Evolutionary conservation across 345 rosid species (phyloP).

Genomic region (Corchorus olitorius): DNA sequence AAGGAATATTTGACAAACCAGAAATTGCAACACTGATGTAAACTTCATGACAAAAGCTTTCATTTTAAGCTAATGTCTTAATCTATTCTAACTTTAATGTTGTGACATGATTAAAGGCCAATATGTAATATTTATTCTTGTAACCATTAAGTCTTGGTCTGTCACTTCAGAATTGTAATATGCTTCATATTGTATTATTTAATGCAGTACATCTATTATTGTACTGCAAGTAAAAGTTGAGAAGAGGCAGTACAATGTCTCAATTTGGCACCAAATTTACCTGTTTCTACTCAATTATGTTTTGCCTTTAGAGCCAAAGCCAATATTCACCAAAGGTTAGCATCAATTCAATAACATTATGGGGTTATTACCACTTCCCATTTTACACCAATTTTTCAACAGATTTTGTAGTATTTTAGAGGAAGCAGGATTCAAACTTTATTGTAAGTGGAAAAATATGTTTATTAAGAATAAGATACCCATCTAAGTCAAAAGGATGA

Average conservation of each 20-base stretch:
- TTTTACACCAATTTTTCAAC: too few relatives aligned
- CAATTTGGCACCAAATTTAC: not conserved
- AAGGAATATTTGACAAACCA: constrained; percentile 49
- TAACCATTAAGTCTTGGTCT: not conserved
- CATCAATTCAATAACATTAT: too few relatives aligned
- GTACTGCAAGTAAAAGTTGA: not conserved
- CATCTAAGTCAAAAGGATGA: too few relatives aligned
- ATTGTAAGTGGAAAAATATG: too few relatives aligned
- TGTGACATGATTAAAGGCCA: not conserved
- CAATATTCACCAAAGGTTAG: not conserved
- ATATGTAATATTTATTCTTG: not conserved
- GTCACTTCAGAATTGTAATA: not conserved
- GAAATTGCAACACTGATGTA: constrained; percentile 14
- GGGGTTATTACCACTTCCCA: too few relatives aligned
- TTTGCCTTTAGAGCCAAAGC: not conserved
- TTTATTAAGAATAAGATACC: too few relatives aligned
- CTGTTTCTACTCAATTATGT: not conserved
- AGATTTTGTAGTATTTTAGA: too few relatives aligned
- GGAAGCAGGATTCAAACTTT: too few relatives aligned
- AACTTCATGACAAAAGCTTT: not conserved
- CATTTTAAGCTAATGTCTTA: not conserved
- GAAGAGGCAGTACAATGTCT: not conserved
- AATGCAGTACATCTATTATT: constrained; percentile 12
- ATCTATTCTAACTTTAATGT: not conserved
- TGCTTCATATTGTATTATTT: not conserved